Percentiles rank a stretch among this genome's conserved stretches.
Evolutionary conservation across 2,329 filamentous ascomycete species (phyloP).

Genomic region (Colletotrichum ledebouriae): DNA sequence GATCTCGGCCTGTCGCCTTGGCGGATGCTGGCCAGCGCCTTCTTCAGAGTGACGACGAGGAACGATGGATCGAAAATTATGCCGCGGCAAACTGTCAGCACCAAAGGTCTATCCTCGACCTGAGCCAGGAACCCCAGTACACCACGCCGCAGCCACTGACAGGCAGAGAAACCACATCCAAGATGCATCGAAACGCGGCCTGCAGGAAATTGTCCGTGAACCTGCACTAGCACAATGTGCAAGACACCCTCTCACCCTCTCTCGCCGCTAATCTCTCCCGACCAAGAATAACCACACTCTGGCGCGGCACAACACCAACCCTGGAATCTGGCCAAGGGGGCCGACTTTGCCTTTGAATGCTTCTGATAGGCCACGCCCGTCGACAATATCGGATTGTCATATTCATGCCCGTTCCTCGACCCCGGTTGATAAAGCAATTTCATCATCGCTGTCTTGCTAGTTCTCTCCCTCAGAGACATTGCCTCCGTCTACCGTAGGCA

Average conservation of each 20-base stretch:
- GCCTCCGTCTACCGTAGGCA: neutral
- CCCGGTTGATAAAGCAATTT: neutral
- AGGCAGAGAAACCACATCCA: conserved; percentile 11
- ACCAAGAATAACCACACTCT: neutral
- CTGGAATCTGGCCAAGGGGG: neutral
- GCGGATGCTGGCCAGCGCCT: conserved; percentile 2
- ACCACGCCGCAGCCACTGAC: conserved; percentile 17
- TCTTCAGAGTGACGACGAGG: neutral
- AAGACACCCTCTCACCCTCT: conserved; percentile 20
- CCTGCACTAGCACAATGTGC: conserved; percentile 36
- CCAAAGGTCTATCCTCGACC: neutral
- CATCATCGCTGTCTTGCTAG: conserved; percentile 16
- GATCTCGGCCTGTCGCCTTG: conserved; percentile 17
- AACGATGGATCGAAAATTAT: neutral
- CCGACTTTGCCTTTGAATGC: neutral
- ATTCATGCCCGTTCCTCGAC: conserved; percentile 31
- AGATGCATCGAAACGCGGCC: conserved; percentile 27
- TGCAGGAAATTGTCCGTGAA: conserved; percentile 40
- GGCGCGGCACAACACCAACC: conserved; percentile 22
- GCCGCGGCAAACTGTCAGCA: conserved; percentile 16
- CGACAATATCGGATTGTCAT: conserved; percentile 9
- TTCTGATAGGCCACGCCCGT: conserved; percentile 14
- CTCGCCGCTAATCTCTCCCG: neutral
- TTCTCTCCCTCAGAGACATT: conserved; percentile 17
- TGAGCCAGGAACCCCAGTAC: neutral